These are phyloP conservation scores for Xylaria flabelliformis DNA, from an alignment of 495 filamentous ascomycete genomes.

Conservation along the genomic window DNA sequence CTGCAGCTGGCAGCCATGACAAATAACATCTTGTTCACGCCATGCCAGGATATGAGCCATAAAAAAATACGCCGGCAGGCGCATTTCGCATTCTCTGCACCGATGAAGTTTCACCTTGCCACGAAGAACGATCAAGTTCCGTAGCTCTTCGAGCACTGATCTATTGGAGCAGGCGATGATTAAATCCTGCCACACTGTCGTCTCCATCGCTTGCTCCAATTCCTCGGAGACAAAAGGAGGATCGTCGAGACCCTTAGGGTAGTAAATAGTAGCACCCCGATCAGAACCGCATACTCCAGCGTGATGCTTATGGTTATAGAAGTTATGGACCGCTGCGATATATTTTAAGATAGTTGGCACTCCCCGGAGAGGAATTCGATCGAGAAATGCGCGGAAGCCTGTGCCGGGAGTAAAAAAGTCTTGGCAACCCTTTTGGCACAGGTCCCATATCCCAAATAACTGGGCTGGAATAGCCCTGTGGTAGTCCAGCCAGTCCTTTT, in stretches of 20 bases:
- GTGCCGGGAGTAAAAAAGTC: slow-evolving; percentile 37
- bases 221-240: neutral
- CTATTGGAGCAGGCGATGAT: slow-evolving; percentile 27
- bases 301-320: slow-evolving; percentile 1
- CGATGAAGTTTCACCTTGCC: neutral
- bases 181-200: slow-evolving; percentile 30
- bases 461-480: slow-evolving; percentile 21
- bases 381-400: slow-evolving; percentile 35
- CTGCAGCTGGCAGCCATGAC: slow-evolving; percentile 30
- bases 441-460: neutral
- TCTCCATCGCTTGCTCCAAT: slow-evolving; percentile 5
- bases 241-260: neutral
- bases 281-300: neutral
- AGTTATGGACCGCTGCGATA: slow-evolving; percentile 26
- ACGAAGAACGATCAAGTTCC: neutral
- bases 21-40: neutral
- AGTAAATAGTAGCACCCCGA: too few species aligned
- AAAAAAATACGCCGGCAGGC: slow-evolving; percentile 32
- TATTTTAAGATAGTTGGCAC: slow-evolving; percentile 27
- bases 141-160: slow-evolving; percentile 16
- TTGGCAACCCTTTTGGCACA: neutral
- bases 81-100: slow-evolving; percentile 21
- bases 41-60: neutral
- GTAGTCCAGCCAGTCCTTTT: slow-evolving; percentile 20
- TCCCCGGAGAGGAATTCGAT: slow-evolving; percentile 32